These are phyloP conservation scores for Neocatenulostroma microsporum DNA, from an alignment of 2,329 filamentous ascomycete genomes.

Conservation along the genomic window DNA sequence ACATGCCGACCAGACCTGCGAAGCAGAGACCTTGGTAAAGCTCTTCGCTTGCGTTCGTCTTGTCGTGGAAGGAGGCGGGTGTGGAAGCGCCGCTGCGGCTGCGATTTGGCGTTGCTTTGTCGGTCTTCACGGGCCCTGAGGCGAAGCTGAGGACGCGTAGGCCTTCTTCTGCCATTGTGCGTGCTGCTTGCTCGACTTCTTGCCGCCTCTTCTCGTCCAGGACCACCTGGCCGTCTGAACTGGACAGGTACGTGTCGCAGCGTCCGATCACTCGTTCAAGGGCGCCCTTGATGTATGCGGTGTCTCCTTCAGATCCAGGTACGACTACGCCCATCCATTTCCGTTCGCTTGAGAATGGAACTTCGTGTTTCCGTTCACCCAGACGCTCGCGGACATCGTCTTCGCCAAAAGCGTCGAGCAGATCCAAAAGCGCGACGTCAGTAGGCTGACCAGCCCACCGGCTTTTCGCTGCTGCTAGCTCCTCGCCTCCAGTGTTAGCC, in stretches of 20 bases:
- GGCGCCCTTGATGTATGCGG: conserved; percentile 29
- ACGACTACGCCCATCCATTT: conserved; percentile 99
- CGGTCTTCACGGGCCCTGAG: conserved; percentile 11
- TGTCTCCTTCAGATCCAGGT: too few species aligned
- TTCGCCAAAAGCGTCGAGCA: conserved; percentile 83
- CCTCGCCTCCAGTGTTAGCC: conserved; percentile 67
- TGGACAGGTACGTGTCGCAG: too few species aligned
- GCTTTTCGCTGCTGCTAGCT: conserved; percentile 59
- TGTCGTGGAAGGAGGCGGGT: too few species aligned
- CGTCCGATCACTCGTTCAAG: conserved; percentile 25
- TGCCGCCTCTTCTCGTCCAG: conserved; percentile 14
- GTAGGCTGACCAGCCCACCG: conserved; percentile 96
- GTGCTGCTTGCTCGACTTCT: conserved; percentile 21
- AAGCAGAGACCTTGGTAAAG: conserved; percentile 24
- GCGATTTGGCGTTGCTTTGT: conserved; percentile 5
- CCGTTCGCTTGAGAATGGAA: conserved; percentile 90
- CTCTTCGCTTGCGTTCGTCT: too few species aligned
- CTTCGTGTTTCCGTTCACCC: conserved; percentile 73
- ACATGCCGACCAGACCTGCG: conserved; percentile 27
- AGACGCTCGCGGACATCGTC: conserved; percentile 83
- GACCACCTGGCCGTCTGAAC: too few species aligned
- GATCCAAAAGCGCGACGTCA: conserved; percentile 91
- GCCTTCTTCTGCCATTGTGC: conserved; percentile 24
- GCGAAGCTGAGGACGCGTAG: conserved; percentile 29
- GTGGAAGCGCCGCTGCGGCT: conserved; percentile 16